These are phyloP conservation scores for Phalaenopsis equestris DNA, from an alignment of 106 monocot genomes.

Conservation along the genomic window DNA sequence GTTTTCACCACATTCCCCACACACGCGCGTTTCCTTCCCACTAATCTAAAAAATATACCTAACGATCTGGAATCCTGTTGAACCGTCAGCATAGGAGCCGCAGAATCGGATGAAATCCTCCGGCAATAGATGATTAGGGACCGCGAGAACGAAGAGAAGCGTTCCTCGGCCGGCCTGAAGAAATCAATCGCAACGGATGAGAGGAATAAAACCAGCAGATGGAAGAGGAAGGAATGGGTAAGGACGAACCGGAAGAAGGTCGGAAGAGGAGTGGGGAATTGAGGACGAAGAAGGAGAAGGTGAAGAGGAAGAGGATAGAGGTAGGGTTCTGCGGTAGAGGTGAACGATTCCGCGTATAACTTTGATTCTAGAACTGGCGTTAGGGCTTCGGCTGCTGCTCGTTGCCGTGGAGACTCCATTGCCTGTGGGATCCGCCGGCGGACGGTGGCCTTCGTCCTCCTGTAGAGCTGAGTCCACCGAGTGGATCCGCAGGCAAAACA, in stretches of 20 bases:
- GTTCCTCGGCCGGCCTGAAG: conserved; percentile 42
- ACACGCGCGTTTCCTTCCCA: background rate
- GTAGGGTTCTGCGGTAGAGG: conserved; percentile 37
- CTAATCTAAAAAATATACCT: conserved; percentile 28
- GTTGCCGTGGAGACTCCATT: background rate
- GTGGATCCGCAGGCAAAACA: conserved; percentile 58
- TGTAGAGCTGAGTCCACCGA: conserved; percentile 27
- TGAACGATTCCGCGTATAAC: conserved; percentile 46
- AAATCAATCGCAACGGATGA: conserved; percentile 5
- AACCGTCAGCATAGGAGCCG: conserved; percentile 31
- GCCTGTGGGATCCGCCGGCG: background rate
- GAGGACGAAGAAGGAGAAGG: conserved; percentile 19
- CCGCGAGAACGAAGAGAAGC: conserved; percentile 59
- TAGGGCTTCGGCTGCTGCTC: conserved; percentile 15
- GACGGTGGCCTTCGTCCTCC: background rate
- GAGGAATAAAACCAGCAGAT: background rate
- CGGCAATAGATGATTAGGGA: conserved; percentile 49
- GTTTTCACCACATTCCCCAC: background rate
- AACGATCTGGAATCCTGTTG: conserved; percentile 41
- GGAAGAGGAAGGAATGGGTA: background rate
- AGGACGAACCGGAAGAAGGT: conserved; percentile 39
- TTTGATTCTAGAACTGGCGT: conserved; percentile 21
- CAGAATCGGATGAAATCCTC: conserved; percentile 74
- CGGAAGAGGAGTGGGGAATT: conserved; percentile 18
- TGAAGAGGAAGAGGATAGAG: conserved; percentile 21